These are phyloP conservation scores for Geotrichum phurueaensis DNA, from an alignment of 1,139 yeast species.

Conservation along the genomic window DNA sequence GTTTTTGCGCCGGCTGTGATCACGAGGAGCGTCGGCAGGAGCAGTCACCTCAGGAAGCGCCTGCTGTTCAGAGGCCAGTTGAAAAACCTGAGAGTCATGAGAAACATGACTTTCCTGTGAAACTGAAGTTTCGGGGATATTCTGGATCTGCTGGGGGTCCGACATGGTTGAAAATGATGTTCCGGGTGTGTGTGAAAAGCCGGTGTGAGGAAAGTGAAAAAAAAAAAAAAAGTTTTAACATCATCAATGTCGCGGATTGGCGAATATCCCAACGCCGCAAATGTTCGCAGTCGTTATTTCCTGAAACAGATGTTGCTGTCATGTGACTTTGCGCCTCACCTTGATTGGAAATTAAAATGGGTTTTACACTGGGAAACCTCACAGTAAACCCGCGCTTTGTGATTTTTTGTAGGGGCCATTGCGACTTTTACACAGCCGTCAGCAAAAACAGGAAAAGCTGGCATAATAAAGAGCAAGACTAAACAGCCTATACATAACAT, in stretches of 20 bases:
- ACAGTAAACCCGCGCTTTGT: too few relatives aligned
- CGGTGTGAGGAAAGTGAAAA: neutral
- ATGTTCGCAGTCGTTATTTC: neutral
- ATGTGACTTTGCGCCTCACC: neutral
- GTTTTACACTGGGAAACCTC: too few relatives aligned
- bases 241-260: neutral
- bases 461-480: too few relatives aligned
- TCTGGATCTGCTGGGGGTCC: neutral
- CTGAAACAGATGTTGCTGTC: neutral
- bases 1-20: constrained; percentile 16
- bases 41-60: neutral
- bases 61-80: neutral
- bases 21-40: neutral
- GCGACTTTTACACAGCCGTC: too few relatives aligned
- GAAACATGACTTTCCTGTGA: neutral
- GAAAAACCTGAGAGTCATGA: neutral
- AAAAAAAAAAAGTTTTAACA: neutral
- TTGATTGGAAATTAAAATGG: neutral
- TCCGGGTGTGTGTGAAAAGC: neutral
- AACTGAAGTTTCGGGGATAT: neutral
- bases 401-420: too few relatives aligned
- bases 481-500: too few relatives aligned
- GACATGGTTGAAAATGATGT: neutral
- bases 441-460: too few relatives aligned
- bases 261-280: neutral